These are phyloP conservation scores for Fusarium annulatum DNA, from an alignment of 2,329 filamentous ascomycete genomes.

Conservation along the genomic window DNA sequence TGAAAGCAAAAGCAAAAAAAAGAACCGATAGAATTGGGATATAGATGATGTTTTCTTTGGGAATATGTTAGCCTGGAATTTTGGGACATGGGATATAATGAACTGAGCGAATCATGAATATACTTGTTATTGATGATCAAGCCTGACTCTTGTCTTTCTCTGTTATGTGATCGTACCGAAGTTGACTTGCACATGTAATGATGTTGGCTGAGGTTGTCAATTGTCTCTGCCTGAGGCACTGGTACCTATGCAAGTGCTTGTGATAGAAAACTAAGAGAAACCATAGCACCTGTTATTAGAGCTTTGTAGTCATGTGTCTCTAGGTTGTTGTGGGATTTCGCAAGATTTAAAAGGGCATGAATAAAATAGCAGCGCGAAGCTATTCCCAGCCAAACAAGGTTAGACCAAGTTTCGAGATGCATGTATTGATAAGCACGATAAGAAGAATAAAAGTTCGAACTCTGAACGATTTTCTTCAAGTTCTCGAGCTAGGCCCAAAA, in stretches of 20 bases:
- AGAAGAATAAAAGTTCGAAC: slow-evolving; percentile 43
- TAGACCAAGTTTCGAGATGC: background rate
- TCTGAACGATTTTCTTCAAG: slow-evolving; percentile 35
- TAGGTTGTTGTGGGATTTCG: background rate
- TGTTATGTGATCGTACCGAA: background rate
- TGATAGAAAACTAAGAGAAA: background rate
- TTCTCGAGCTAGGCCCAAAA: background rate
- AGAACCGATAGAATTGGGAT: background rate
- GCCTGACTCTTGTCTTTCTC: background rate
- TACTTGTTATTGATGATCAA: slow-evolving; percentile 6
- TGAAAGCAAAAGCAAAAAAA: background rate
- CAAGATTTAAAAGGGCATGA: background rate
- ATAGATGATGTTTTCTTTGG: slow-evolving; percentile 12
- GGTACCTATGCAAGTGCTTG: background rate
- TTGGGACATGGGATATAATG: slow-evolving; percentile 17
- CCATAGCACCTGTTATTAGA: too few species aligned
- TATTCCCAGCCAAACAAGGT: slow-evolving; percentile 15
- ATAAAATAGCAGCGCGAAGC: slow-evolving; percentile 7
- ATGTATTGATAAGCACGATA: slow-evolving; percentile 41
- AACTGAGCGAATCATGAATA: slow-evolving; percentile 29
- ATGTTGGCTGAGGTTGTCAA: background rate
- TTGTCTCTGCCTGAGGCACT: background rate
- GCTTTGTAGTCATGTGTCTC: background rate
- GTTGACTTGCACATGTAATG: background rate
- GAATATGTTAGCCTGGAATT: slow-evolving; percentile 9